A percentile compares a stretch with the other conserved stretches of the same genome.
Conservation (phyloP, 2,329 filamentous ascomycete genomes). For the Corynespora cassiicola region DNA sequence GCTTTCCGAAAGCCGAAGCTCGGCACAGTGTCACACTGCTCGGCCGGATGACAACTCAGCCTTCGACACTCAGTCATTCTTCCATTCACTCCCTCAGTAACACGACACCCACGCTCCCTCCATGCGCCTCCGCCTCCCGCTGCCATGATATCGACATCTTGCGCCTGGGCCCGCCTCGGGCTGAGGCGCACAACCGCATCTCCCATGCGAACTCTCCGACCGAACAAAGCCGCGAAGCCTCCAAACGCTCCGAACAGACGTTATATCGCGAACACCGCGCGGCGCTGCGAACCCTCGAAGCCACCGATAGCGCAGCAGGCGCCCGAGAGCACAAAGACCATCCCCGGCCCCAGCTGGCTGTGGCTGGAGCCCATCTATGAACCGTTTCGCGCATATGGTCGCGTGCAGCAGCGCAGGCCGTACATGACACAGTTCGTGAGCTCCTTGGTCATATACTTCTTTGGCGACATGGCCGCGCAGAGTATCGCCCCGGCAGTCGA, state of each 20-base stretch:
- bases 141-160: slow-evolving; percentile 36
- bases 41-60: slow-evolving; percentile 20
- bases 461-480: slow-evolving; percentile 80
- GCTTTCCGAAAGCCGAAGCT: slow-evolving; percentile 32
- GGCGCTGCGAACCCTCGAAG: slow-evolving; percentile 22
- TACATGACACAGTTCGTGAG: slow-evolving; percentile 81
- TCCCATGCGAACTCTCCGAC: slow-evolving; percentile 7
- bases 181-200: slow-evolving; percentile 28
- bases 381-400: slow-evolving; percentile 66
- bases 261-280: not conserved
- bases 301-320: slow-evolving; percentile 25
- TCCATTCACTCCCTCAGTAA: slow-evolving; percentile 3
- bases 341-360: slow-evolving; percentile 53
- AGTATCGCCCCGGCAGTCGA: slow-evolving; percentile 54
- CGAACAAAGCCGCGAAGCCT: no score
- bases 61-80: slow-evolving; percentile 7
- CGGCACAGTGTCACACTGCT: slow-evolving; percentile 21
- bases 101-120: not conserved
- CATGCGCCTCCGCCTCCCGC: slow-evolving; percentile 18
- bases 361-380: slow-evolving; percentile 55
- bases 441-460: slow-evolving; percentile 78
- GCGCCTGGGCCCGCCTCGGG: slow-evolving; percentile 33
- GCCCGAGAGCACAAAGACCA: slow-evolving; percentile 31
- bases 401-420: slow-evolving; percentile 74
- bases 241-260: not conserved